A percentile compares a stretch with the other conserved stretches of the same genome.
These are phyloP conservation scores for Xylariaceae sp. DNA, from an alignment of 2,329 filamentous ascomycete genomes.

Conservation along the genomic window DNA sequence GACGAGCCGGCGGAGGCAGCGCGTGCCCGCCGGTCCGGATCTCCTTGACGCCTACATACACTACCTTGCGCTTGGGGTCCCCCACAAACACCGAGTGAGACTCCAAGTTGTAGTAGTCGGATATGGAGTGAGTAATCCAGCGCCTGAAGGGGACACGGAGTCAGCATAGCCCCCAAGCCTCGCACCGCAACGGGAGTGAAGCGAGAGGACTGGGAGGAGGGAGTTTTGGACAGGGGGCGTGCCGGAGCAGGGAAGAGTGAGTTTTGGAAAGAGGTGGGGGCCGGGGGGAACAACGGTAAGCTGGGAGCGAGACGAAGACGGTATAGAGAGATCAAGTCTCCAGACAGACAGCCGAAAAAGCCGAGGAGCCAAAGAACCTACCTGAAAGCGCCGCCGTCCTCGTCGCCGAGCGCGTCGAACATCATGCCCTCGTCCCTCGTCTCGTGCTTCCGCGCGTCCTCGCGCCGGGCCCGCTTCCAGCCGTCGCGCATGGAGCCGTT, in stretches of 20 bases:
- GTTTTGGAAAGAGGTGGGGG: conserved; percentile 5
- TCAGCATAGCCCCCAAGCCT: background rate
- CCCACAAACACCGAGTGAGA: conserved; percentile 74
- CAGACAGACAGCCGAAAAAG: background rate
- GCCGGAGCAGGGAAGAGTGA: no score
- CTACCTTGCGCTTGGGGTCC: conserved; percentile 64
- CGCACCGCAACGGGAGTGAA: background rate
- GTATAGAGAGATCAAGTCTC: no score
- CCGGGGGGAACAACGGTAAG: background rate
- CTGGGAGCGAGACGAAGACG: no score
- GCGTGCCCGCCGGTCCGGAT: conserved; percentile 20
- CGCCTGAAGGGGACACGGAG: conserved; percentile 47
- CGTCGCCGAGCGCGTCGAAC: conserved; percentile 71
- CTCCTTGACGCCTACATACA: conserved; percentile 70
- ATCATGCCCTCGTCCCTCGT: conserved; percentile 56
- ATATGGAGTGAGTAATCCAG: conserved; percentile 90
- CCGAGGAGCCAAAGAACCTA: conserved; percentile 36
- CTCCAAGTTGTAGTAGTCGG: conserved; percentile 80
- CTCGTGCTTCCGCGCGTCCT: conserved; percentile 46
- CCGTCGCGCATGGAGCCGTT: conserved; percentile 52
- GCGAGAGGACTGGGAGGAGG: background rate
- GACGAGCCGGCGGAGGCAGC: conserved; percentile 23
- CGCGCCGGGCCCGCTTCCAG: conserved; percentile 43
- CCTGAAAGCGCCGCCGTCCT: conserved; percentile 71
- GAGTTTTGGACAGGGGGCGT: no score